Evolutionary conservation across 78 protist genomes (phyloP).

Genomic region (Dictyostelium brefeldianum): DNA sequence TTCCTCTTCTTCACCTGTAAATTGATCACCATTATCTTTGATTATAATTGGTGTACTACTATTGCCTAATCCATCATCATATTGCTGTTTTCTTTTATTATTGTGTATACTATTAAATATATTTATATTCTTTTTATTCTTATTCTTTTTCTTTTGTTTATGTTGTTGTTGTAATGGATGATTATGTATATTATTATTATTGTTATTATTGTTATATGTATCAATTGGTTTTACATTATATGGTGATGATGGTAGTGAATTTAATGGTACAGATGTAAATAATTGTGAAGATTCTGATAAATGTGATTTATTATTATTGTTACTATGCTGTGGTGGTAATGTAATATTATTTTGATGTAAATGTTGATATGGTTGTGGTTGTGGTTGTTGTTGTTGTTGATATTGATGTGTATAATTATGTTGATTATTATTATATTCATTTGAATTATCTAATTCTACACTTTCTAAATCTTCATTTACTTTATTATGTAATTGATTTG

Average conservation of each 20-base stretch:
- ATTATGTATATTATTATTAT: background rate
- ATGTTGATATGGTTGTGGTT: background rate
- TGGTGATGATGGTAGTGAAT: constrained; percentile 28
- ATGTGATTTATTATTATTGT: background rate
- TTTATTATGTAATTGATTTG: no score
- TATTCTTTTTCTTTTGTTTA: background rate
- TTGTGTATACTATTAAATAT: background rate
- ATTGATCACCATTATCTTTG: background rate
- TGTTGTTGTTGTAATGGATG: background rate
- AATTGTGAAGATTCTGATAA: constrained; percentile 19
- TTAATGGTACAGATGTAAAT: constrained; percentile 40
- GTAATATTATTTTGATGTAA: background rate
- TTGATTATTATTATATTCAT: background rate
- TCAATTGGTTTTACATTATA: background rate
- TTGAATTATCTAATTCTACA: background rate
- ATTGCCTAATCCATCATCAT: background rate
- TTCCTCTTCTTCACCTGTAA: background rate
- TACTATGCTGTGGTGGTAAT: background rate
- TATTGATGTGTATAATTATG: background rate
- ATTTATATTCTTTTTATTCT: constrained; percentile 9
- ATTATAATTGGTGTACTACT: background rate
- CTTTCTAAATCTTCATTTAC: no score
- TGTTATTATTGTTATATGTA: background rate
- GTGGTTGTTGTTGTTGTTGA: background rate
- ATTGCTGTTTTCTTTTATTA: background rate